A percentile compares a stretch with the other conserved stretches of the same genome.
These are phyloP conservation scores for Acer negundo DNA, from an alignment of 345 rosid genomes.

Conservation along the genomic window DNA sequence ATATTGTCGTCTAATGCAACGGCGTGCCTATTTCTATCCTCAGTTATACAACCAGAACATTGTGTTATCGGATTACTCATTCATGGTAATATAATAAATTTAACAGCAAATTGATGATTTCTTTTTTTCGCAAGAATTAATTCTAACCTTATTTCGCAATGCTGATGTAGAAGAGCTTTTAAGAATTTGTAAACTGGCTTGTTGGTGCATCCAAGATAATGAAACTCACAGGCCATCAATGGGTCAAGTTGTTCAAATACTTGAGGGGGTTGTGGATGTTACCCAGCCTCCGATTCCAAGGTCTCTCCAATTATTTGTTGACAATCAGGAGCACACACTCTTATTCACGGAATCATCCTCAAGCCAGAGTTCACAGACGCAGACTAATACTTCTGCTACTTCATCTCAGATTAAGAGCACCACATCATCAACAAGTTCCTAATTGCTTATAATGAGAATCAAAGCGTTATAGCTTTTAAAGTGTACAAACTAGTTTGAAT, in stretches of 20 bases:
- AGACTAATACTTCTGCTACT: slow-evolving; percentile 32
- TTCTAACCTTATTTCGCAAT: no score
- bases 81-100: no score
- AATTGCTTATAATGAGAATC: not conserved
- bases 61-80: no score
- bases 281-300: slow-evolving; percentile 61
- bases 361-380: slow-evolving; percentile 40
- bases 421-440: slow-evolving; percentile 27
- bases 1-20: no score
- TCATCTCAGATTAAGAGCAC: slow-evolving; percentile 38
- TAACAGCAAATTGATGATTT: no score
- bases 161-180: slow-evolving; percentile 60
- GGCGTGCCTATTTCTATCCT: no score
- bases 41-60: no score
- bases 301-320: slow-evolving; percentile 51
- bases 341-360: slow-evolving; percentile 59
- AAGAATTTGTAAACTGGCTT: slow-evolving; percentile 68
- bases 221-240: slow-evolving; percentile 60
- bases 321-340: slow-evolving; percentile 36
- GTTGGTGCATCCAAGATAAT: slow-evolving; percentile 55
- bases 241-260: slow-evolving; percentile 86
- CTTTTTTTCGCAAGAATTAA: no score
- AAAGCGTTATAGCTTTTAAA: no score
- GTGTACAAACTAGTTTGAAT: not conserved
- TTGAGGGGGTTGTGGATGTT: slow-evolving; percentile 71